These are phyloP conservation scores for Odontarrhena argentea DNA, from an alignment of 345 rosid species.

Conservation along the genomic window DNA sequence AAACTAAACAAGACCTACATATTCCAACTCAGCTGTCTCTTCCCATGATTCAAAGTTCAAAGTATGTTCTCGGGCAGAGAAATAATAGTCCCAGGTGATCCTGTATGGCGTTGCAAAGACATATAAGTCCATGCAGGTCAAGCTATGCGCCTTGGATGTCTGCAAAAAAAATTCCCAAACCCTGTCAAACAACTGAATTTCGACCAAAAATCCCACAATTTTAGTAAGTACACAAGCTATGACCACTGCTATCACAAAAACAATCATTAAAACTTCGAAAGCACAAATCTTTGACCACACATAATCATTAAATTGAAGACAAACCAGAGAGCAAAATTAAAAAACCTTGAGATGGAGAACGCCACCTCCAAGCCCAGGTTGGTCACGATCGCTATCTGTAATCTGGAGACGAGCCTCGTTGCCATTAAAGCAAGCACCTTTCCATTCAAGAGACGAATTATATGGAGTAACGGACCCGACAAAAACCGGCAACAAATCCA, in stretches of 20 bases:
- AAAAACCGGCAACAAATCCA: slow-evolving; percentile 82
- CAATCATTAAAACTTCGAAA: no score
- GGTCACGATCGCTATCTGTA: slow-evolving; percentile 58
- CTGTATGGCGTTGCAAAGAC: slow-evolving; percentile 98
- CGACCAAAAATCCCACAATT: background rate
- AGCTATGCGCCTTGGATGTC: slow-evolving; percentile 88
- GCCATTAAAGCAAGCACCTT: slow-evolving; percentile 86
- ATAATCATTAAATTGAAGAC: no score
- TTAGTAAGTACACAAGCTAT: slow-evolving; percentile 1
- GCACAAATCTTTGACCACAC: no score
- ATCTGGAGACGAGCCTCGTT: slow-evolving; percentile 81
- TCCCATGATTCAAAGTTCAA: slow-evolving; percentile 90
- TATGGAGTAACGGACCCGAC: slow-evolving; percentile 72
- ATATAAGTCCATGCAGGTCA: slow-evolving; percentile 96
- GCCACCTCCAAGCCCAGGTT: slow-evolving; percentile 77
- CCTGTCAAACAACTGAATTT: background rate
- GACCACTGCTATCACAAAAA: no score
- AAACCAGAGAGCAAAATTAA: background rate
- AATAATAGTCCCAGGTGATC: slow-evolving; percentile 96
- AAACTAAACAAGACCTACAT: slow-evolving; percentile 52
- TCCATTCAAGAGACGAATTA: slow-evolving; percentile 71
- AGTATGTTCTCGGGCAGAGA: slow-evolving; percentile 75
- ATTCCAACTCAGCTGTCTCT: slow-evolving; percentile 82
- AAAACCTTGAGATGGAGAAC: slow-evolving; percentile 73
- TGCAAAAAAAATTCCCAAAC: slow-evolving; percentile 38